These are phyloP conservation scores for Stachybotrys chlorohalonatus DNA, from an alignment of 2,329 filamentous ascomycete genomes.

Conservation along the genomic window DNA sequence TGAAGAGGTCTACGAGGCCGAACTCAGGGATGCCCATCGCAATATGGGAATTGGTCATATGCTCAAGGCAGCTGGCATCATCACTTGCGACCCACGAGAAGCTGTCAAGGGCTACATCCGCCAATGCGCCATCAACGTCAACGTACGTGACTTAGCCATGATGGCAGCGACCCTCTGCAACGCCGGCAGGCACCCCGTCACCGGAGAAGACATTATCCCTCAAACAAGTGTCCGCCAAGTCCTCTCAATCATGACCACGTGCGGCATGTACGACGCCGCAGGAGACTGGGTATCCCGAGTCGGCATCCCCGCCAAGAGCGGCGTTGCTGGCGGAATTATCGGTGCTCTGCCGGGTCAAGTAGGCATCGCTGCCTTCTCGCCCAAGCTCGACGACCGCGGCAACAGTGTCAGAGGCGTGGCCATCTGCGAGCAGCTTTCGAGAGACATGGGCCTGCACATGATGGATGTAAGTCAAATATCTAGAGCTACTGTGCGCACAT, in stretches of 20 bases:
- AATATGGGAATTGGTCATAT: slow-evolving; percentile 29
- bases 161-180: slow-evolving; percentile 30
- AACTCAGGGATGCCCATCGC: slow-evolving; percentile 21
- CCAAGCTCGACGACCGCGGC: slow-evolving; percentile 20
- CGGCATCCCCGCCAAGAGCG: slow-evolving; percentile 28
- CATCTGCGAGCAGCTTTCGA: slow-evolving; percentile 20
- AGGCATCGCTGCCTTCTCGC: slow-evolving; percentile 21
- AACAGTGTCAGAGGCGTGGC: slow-evolving; percentile 22
- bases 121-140: slow-evolving; percentile 30
- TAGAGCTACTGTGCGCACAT: slow-evolving; percentile 17
- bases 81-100: slow-evolving; percentile 22
- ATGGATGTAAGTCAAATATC: slow-evolving; percentile 24
- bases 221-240: slow-evolving; percentile 27
- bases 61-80: slow-evolving; percentile 30
- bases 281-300: slow-evolving; percentile 28
- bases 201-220: slow-evolving; percentile 22
- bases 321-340: slow-evolving; percentile 22
- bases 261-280: slow-evolving; percentile 31
- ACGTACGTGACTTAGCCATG: slow-evolving; percentile 28
- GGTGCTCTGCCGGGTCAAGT: slow-evolving; percentile 21
- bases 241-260: slow-evolving; percentile 31
- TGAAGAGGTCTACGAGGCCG: slow-evolving; percentile 28
- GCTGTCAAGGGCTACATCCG: slow-evolving; percentile 28
- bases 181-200: slow-evolving; percentile 23
- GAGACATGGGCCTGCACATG: slow-evolving; percentile 24